Evolutionary conservation across 805 yeast species (phyloP).

Genomic region (Metschnikowia drakensbergensis): DNA sequence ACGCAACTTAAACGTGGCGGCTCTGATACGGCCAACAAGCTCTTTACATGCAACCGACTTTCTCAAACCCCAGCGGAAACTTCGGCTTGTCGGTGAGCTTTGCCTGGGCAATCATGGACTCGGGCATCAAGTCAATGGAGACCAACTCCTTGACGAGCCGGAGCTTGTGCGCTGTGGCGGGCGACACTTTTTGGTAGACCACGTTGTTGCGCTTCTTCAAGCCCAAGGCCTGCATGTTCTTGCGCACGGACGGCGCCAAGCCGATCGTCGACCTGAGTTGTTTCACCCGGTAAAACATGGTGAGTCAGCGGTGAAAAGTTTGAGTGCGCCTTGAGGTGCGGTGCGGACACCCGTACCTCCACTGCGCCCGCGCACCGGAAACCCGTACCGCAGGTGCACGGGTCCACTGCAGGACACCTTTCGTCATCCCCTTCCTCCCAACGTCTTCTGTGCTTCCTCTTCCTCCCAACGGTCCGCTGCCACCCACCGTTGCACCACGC

Average conservation of each 20-base stretch:
- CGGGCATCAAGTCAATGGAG: conserved; percentile 67
- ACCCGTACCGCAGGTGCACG: neutral
- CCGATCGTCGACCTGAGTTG: conserved; percentile 84
- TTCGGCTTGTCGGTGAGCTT: conserved; percentile 12
- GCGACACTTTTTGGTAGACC: conserved; percentile 67
- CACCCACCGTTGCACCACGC: too few relatives aligned
- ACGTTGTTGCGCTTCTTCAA: conserved; percentile 69
- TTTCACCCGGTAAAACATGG: conserved; percentile 52
- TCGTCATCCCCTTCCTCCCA: too few relatives aligned
- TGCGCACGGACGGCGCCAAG: conserved; percentile 62
- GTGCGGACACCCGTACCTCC: neutral
- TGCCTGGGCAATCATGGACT: conserved; percentile 2
- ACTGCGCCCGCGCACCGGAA: too few relatives aligned
- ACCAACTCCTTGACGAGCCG: conserved; percentile 83
- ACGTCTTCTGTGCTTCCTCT: too few relatives aligned
- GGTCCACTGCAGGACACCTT: too few relatives aligned
- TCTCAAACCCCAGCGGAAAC: conserved; percentile 16
- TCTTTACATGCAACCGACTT: conserved; percentile 13
- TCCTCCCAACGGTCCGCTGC: too few relatives aligned
- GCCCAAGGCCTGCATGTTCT: conserved; percentile 69
- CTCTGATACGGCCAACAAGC: too few relatives aligned
- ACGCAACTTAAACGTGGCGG: too few relatives aligned
- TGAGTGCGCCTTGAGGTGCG: neutral
- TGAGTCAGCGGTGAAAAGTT: neutral
- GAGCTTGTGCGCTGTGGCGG: conserved; percentile 81